Base-by-base conservation (phyloP, 257 asterid species). In the Nicotiana sylvestris region DNA sequence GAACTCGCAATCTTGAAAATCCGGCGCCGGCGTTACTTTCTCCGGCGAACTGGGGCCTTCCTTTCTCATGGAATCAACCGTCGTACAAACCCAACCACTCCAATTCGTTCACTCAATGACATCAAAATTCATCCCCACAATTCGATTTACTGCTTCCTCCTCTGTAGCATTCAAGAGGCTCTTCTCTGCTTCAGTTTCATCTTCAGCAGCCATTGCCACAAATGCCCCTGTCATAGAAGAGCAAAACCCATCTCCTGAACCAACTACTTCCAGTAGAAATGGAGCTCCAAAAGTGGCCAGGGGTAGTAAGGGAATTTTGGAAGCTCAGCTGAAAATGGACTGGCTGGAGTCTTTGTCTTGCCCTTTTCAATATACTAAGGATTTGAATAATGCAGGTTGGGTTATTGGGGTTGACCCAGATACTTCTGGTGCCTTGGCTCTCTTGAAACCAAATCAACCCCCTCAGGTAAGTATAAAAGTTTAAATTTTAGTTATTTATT, bases 391-490 rank as follows among this genome's bases (percentile, higher is more conserved):
- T 53, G 77, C 89, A 30, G 90, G 86, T n/a, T 92, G 97, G 98
- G 92, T 90, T 58, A 49, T 90, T 64, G 96, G 97, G 32, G 85
- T 92, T 33, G 97, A 92, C 90, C 98, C 98, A 49, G 98, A 94
- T 85, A 85, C 86, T 46, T 89, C 92, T 51, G 98, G 98, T 77
- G 98, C 98, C 3, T 66, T 94, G 85, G 97, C 97, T 61, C 89
- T 91, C 77, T 80, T 94, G 66, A 90, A 91, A 84, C 92, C 97
- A 13, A 92, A 92, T 46, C 82, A 77, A 46, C 87, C 96, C 74
- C 87, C 89, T 46, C 94, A 91, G 90, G 96, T 91, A 39, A 43
- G 57, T 62, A 15, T 29, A 12, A 35, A 72, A 29, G 6, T 6
- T 35, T 33, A 49, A 55, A 55, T 6, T 8, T 57, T 43, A 11